A percentile compares a stretch with the other conserved stretches of the same genome.
phyloP scores from a whole-genome alignment of 345 rosid genomes.

The Moringa oleifera region DNA sequence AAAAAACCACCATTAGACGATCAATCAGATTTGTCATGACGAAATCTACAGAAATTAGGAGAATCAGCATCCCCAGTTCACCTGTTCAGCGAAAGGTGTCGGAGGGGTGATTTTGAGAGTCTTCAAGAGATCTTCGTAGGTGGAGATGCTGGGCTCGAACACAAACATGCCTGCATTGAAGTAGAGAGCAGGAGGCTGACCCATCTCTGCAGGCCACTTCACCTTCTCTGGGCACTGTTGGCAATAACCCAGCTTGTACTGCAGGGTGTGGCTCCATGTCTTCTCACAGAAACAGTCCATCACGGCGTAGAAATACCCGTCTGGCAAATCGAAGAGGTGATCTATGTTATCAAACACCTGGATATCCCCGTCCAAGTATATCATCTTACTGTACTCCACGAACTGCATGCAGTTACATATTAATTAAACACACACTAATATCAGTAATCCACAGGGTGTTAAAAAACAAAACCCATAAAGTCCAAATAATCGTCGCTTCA shows the following conservation, averaged over 20 bases:
- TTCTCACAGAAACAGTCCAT: slow-evolving; percentile 93
- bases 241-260: slow-evolving; percentile 81
- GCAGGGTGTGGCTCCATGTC: slow-evolving; percentile 72
- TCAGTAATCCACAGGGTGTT: too few relatives aligned
- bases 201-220: slow-evolving; percentile 54
- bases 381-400: slow-evolving; percentile 78
- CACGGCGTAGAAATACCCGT: slow-evolving; percentile 64
- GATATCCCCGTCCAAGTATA: slow-evolving; percentile 85
- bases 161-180: slow-evolving; percentile 94
- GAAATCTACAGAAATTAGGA: background rate
- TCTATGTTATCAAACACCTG: slow-evolving; percentile 76
- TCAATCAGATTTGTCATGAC: background rate
- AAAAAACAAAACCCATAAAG: too few relatives aligned
- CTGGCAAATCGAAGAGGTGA: slow-evolving; percentile 66
- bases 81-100: slow-evolving; percentile 90
- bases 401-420: slow-evolving; percentile 47
- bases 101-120: slow-evolving; percentile 49
- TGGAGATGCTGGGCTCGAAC: slow-evolving; percentile 51
- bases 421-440: too few relatives aligned
- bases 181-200: slow-evolving; percentile 62
- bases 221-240: slow-evolving; percentile 80
- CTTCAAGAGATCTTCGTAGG: slow-evolving; percentile 41
- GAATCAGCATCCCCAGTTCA: background rate
- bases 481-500: too few relatives aligned
- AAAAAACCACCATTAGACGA: background rate